phyloP scores from a whole-genome alignment of 257 asterid species.

The Mitragyna speciosa region DNA sequence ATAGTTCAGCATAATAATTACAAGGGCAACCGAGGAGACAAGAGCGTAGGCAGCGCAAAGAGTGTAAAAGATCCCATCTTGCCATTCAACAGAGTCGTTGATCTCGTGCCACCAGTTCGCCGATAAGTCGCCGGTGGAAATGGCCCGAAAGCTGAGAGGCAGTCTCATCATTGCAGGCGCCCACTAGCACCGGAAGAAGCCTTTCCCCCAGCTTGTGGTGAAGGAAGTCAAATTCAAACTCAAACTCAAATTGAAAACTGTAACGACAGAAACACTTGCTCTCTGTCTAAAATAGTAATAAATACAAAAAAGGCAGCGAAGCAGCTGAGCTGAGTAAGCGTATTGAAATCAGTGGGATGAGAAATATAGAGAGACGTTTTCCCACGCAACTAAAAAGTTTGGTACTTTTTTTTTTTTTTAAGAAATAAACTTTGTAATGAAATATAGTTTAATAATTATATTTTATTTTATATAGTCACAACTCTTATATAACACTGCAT shows the following conservation, averaged over 20 bases:
- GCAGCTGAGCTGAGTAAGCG: too few relatives aligned
- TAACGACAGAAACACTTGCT: too few relatives aligned
- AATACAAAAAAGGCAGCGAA: too few relatives aligned
- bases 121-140: slow-evolving; percentile 29
- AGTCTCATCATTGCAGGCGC: slow-evolving; percentile 47
- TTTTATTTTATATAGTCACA: too few relatives aligned
- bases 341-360: too few relatives aligned
- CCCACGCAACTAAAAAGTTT: not conserved
- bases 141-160: slow-evolving; percentile 48
- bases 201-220: not conserved
- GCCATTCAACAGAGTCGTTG: slow-evolving; percentile 79
- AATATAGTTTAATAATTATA: too few relatives aligned
- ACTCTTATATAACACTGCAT: too few relatives aligned
- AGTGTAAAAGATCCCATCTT: slow-evolving; percentile 83
- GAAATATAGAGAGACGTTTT: not conserved
- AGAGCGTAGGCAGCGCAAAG: slow-evolving; percentile 76
- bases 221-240: too few relatives aligned
- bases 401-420: too few relatives aligned
- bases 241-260: too few relatives aligned
- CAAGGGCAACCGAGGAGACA: slow-evolving; percentile 82
- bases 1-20: slow-evolving; percentile 6
- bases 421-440: too few relatives aligned
- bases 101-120: slow-evolving; percentile 84
- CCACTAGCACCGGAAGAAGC: not conserved
- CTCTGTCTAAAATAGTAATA: too few relatives aligned